Conservation (phyloP, 495 filamentous ascomycete species). For the Daldinia concentrica region DNA sequence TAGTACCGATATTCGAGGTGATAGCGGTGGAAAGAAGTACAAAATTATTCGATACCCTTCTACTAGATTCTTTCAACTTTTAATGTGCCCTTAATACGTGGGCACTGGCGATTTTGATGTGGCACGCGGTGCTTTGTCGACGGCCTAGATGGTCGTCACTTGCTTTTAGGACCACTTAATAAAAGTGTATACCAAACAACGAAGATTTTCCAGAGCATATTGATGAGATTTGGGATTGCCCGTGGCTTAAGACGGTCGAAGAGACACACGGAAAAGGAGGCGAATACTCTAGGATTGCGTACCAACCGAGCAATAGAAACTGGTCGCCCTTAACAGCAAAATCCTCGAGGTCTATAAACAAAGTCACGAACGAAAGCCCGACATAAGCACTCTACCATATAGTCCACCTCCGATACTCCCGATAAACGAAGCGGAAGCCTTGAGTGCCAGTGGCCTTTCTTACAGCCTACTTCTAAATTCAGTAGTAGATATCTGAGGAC, state of each 20-base stretch:
- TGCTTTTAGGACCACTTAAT: conserved; percentile 30
- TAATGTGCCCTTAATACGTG: conserved; percentile 19
- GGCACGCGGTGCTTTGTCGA: conserved; percentile 12
- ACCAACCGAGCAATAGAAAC: neutral
- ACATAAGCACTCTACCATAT: neutral
- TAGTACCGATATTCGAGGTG: neutral
- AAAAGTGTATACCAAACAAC: conserved; percentile 8
- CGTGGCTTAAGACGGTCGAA: conserved; percentile 2
- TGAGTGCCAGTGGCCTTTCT: neutral
- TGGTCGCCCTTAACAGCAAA: neutral
- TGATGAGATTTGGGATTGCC: conserved; percentile 20
- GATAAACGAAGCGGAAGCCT: neutral
- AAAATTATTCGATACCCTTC: conserved; percentile 30
- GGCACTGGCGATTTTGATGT: conserved; percentile 16
- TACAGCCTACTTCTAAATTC: neutral
- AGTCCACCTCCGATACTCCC: neutral
- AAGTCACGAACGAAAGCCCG: neutral
- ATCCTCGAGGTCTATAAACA: neutral
- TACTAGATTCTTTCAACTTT: conserved; percentile 3
- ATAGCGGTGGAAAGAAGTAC: conserved; percentile 6
- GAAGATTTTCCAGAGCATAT: conserved; percentile 24
- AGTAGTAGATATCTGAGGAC: neutral
- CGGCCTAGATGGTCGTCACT: conserved; percentile 29
- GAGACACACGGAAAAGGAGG: neutral
- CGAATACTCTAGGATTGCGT: conserved; percentile 1